Conservation (phyloP, 352 stramenopile genomes). For the Globisporangium perplexum region DNA sequence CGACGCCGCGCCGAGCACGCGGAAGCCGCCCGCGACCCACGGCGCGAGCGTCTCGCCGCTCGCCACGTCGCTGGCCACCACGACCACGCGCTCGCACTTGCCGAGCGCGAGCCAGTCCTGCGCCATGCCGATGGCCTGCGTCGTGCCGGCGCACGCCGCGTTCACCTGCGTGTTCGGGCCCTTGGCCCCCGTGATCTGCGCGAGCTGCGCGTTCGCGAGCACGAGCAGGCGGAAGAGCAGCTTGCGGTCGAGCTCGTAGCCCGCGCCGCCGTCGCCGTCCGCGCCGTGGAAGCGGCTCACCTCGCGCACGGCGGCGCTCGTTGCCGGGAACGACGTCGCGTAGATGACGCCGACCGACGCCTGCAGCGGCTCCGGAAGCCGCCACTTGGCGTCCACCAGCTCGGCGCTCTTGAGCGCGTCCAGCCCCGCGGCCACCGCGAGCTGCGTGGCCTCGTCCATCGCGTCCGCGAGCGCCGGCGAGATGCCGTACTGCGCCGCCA, state of each 20-base stretch:
- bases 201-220: conserved; percentile 94
- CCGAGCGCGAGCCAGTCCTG: conserved; percentile 93
- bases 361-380: conserved; percentile 78
- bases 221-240: conserved; percentile 96
- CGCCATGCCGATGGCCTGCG: conserved; percentile 89
- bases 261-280: conserved; percentile 7
- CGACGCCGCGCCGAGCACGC: conserved; percentile 90
- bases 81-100: conserved; percentile 91
- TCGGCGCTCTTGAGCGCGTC: conserved; percentile 91
- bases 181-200: conserved; percentile 91
- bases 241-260: conserved; percentile 94
- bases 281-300: conserved; percentile 74
- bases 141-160: conserved; percentile 93
- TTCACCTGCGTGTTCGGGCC: conserved; percentile 97
- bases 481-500: conserved; percentile 79
- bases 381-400: conserved; percentile 85
- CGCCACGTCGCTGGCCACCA: conserved; percentile 92
- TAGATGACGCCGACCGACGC: conserved; percentile 93
- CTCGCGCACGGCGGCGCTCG: conserved; percentile 92
- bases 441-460: conserved; percentile 94
- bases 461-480: conserved; percentile 84
- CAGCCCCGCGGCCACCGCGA: conserved; percentile 92
- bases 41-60: conserved; percentile 89
- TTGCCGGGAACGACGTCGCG: conserved; percentile 93
- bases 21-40: conserved; percentile 94